Conservation (phyloP, 2,329 filamentous ascomycete species). For the Exophiala phaeomuriformis region DNA sequence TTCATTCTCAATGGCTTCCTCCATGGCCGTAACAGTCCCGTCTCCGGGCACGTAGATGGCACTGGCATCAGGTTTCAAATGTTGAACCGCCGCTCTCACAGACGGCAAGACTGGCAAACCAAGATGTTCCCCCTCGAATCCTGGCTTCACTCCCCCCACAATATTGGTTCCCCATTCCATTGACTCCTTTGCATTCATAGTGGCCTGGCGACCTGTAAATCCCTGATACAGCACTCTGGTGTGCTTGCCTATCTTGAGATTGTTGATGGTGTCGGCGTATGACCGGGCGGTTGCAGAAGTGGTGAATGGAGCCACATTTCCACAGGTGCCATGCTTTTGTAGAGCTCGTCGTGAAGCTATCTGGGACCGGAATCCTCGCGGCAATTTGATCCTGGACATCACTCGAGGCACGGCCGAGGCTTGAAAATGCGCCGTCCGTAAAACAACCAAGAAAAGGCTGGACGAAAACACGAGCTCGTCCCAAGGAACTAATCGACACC, state of each 20-base stretch:
- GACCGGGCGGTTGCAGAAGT: slow-evolving; percentile 8
- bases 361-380: slow-evolving; percentile 17
- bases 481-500: too few relatives aligned
- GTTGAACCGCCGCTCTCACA: slow-evolving; percentile 60
- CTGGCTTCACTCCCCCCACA: slow-evolving; percentile 69
- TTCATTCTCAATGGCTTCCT: slow-evolving; percentile 72
- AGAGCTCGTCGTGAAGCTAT: slow-evolving; percentile 6
- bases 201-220: slow-evolving; percentile 62
- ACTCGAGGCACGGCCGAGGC: not conserved
- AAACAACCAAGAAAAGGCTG: too few relatives aligned
- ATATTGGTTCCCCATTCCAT: slow-evolving; percentile 72
- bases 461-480: too few relatives aligned
- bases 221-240: slow-evolving; percentile 65
- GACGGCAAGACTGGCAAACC: slow-evolving; percentile 64
- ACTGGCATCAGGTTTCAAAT: slow-evolving; percentile 67
- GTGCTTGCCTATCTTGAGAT: slow-evolving; percentile 59
- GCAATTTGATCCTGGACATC: slow-evolving; percentile 17
- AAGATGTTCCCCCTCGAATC: slow-evolving; percentile 62
- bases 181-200: slow-evolving; percentile 68
- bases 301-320: slow-evolving; percentile 24
- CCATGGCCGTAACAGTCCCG: slow-evolving; percentile 64
- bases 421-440: not conserved
- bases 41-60: slow-evolving; percentile 74
- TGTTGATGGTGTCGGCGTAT: slow-evolving; percentile 57
- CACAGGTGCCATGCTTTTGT: slow-evolving; percentile 14